Evolutionary conservation across 495 filamentous ascomycete species (phyloP), one percentile per base, ranked within the genome.

Genomic region (Penicillium ochrochloron): DNA sequence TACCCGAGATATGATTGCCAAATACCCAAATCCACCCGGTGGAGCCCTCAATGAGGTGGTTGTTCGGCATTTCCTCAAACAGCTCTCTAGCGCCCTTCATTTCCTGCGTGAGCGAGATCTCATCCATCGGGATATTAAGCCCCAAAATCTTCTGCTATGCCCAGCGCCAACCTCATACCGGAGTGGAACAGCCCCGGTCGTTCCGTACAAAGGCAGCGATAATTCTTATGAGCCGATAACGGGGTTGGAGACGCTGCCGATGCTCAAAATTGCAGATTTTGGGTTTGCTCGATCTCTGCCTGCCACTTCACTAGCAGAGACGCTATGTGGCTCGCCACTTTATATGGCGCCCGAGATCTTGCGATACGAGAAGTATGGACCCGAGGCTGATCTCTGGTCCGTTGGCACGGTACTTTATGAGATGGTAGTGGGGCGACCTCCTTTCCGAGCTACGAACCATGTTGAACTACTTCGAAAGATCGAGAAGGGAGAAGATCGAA

Each of bases 341-440:
- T 99, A 99, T 77, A 99, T 99, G 95, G 95, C 95, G 1, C 95
- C 95, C 2, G 95, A 99, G 77, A 99, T 99, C 62, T 85, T 99
- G 46, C 88, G 94, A 46, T 99, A 97, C 68, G 94, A 99, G 73
- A 94, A 93, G 73, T 99, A 99, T 75, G 94, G 97, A 79, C 92
- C 94, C 50, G 96, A 94, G 73, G 95, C 93, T 44, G 95, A 99
- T 81, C 79, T 99, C 39, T 99, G 95, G 95, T 99, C 95, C 23
- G 91, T 97, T 41, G 95, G 95, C 37, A 97, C 96, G 6, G 95
- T 99, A 10, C 77, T 96, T 23, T 95, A 90, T 74, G 95, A 99
- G 81, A 97, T 98, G 93, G 87, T 96, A 48, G 89, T 89, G 3
- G 95, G 93, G 58, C 90, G 85, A 70, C 93, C 95, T 10, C 95